phyloP scores from a whole-genome alignment of 2,329 filamentous ascomycete species.

The Bipolaris sorokiniana region DNA sequence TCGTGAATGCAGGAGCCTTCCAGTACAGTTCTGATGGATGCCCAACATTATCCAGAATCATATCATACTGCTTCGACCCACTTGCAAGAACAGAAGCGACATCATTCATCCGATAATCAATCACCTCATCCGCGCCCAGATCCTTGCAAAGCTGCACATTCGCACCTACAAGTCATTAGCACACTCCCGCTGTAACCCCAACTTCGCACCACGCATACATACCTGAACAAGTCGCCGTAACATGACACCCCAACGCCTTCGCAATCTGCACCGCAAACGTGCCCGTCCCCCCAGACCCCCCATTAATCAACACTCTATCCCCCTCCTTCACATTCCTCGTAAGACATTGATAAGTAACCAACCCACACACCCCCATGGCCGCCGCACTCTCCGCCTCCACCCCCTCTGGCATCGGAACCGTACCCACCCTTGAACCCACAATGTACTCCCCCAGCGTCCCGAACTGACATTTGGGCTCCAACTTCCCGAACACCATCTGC shows the following conservation, averaged over 20 bases:
- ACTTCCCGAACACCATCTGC: conserved; percentile 31
- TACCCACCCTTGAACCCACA: conserved; percentile 25
- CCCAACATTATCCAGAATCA: conserved; percentile 65
- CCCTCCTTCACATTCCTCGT: conserved; percentile 33
- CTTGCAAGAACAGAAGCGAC: conserved; percentile 55
- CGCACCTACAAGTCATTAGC: conserved; percentile 28
- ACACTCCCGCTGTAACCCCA: too few species aligned
- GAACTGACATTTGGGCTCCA: conserved; percentile 31
- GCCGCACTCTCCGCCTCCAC: conserved; percentile 22
- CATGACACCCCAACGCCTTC: conserved; percentile 63
- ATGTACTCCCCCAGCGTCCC: conserved; percentile 31
- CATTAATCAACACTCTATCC: conserved; percentile 66
- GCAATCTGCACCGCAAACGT: conserved; percentile 67
- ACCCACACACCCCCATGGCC: conserved; percentile 28
- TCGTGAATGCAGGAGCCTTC: conserved; percentile 26
- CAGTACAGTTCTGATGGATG: conserved; percentile 24
- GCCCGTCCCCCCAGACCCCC: conserved; percentile 66
- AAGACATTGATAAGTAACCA: conserved; percentile 32
- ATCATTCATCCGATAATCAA: conserved; percentile 62
- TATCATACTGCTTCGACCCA: conserved; percentile 56
- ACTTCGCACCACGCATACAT: background rate
- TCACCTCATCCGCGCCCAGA: conserved; percentile 66
- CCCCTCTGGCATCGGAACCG: conserved; percentile 24
- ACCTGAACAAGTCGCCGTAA: conserved; percentile 63
- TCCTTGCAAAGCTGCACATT: conserved; percentile 63